phyloP scores from a whole-genome alignment of 2,329 filamentous ascomycete genomes.

The Diaporthe vaccinii region DNA sequence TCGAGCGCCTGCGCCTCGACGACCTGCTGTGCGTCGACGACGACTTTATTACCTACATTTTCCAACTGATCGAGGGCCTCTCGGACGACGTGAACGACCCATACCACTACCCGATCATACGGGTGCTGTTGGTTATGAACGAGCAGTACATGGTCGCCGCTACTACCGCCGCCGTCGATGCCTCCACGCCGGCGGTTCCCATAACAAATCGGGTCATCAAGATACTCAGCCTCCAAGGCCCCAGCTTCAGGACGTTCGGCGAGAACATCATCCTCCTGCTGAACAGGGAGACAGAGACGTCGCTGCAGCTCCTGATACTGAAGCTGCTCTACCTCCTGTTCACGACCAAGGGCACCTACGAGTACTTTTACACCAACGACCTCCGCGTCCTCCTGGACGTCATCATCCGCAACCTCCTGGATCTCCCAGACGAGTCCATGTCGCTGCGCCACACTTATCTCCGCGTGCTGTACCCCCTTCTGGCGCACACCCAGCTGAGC shows the following conservation, averaged over 20 bases:
- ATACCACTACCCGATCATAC: slow-evolving; percentile 95
- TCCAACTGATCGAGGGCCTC: slow-evolving; percentile 87
- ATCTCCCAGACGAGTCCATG: slow-evolving; percentile 86
- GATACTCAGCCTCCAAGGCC: slow-evolving; percentile 84
- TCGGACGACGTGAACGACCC: slow-evolving; percentile 91
- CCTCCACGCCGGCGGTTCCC: slow-evolving; percentile 58
- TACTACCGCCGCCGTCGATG: slow-evolving; percentile 63
- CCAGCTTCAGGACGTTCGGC: slow-evolving; percentile 91
- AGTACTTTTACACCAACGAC: slow-evolving; percentile 99
- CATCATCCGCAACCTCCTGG: slow-evolving; percentile 95
- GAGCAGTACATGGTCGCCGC: slow-evolving; percentile 95
- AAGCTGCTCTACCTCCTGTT: slow-evolving; percentile 97
- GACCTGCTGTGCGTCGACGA: slow-evolving; percentile 86
- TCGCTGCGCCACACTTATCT: slow-evolving; percentile 92
- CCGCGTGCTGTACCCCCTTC: slow-evolving; percentile 88
- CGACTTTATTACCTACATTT: slow-evolving; percentile 84
- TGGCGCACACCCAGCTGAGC: slow-evolving; percentile 91
- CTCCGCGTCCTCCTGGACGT: slow-evolving; percentile 94
- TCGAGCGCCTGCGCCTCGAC: slow-evolving; percentile 82
- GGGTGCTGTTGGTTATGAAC: slow-evolving; percentile 93
- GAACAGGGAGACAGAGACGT: slow-evolving; percentile 95
- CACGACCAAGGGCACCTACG: slow-evolving; percentile 89
- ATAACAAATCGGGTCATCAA: slow-evolving; percentile 96
- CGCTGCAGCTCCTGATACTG: slow-evolving; percentile 93
- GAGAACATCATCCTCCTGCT: slow-evolving; percentile 96